Evolutionary conservation across 345 rosid species (phyloP).

Genomic region (Eucalyptus tenuipes): DNA sequence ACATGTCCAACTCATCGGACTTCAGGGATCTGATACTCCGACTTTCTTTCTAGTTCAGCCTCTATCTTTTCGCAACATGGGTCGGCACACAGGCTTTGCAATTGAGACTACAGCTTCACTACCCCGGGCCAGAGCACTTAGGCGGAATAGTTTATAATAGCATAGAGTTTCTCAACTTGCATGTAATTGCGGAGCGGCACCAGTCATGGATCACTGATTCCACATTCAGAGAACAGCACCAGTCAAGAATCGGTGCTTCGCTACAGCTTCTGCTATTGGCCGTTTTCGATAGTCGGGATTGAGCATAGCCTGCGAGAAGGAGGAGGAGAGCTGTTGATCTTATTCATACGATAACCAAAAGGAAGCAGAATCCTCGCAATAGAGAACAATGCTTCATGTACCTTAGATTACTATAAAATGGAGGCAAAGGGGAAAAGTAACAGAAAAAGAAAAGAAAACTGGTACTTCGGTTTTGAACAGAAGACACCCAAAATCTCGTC

Average conservation of each 20-base stretch:
- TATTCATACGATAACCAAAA: not conserved
- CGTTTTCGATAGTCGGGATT: slow-evolving; percentile 64
- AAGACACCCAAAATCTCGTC: not conserved
- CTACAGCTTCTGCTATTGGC: slow-evolving; percentile 70
- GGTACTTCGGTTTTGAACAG: not conserved
- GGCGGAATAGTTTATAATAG: not conserved
- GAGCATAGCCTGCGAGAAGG: slow-evolving; percentile 62
- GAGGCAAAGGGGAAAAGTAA: not conserved
- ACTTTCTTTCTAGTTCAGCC: not conserved
- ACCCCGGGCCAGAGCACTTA: not conserved
- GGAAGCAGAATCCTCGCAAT: not conserved
- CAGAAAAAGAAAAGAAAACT: not conserved
- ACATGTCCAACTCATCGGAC: not conserved
- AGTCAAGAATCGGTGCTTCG: slow-evolving; percentile 58
- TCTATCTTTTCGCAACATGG: not conserved
- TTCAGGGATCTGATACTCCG: not conserved
- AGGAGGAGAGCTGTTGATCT: not conserved
- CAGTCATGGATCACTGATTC: not conserved
- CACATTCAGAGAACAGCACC: slow-evolving; percentile 18
- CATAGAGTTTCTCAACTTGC: not conserved
- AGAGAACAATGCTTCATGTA: not conserved
- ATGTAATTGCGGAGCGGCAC: not conserved
- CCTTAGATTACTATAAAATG: not conserved
- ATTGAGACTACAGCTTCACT: not conserved
- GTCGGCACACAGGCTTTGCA: not conserved